Evolutionary conservation across 1,284 basidiomycete genomes (phyloP).

Genomic region (Pseudozyma thailandica): DNA sequence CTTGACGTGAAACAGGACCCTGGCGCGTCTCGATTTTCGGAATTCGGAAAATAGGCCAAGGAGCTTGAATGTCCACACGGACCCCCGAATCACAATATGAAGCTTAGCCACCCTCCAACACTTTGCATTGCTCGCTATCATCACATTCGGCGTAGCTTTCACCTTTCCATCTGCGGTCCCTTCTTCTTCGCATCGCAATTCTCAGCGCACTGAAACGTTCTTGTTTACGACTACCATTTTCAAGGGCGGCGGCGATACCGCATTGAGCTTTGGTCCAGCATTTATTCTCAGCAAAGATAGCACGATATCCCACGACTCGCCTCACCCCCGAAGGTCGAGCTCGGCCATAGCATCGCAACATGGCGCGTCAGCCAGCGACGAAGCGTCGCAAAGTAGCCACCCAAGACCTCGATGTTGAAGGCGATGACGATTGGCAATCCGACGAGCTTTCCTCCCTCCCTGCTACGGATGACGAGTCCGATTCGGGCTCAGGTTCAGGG

Average conservation of each 20-base stretch:
- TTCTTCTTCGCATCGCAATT: too few relatives aligned
- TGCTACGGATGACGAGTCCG: slow-evolving; percentile 28
- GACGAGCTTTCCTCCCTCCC: slow-evolving; percentile 44
- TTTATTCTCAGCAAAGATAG: too few relatives aligned
- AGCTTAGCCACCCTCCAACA: background rate
- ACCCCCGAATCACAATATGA: slow-evolving; percentile 1
- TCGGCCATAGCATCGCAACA: slow-evolving; percentile 1
- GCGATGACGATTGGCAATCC: slow-evolving; percentile 44
- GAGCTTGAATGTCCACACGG: slow-evolving; percentile 5
- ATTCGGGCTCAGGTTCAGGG: slow-evolving; percentile 14
- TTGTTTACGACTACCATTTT: too few relatives aligned
- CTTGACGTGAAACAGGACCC: background rate
- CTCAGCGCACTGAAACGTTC: too few relatives aligned
- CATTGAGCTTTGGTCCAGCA: too few relatives aligned
- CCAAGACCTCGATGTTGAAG: slow-evolving; percentile 34
- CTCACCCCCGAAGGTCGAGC: background rate
- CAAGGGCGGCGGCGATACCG: too few relatives aligned
- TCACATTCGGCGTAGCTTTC: too few relatives aligned
- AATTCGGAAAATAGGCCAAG: slow-evolving; percentile 1
- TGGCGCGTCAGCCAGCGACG: slow-evolving; percentile 30
- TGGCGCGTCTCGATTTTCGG: slow-evolving; percentile 8
- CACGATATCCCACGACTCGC: background rate
- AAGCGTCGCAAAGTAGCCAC: slow-evolving; percentile 34
- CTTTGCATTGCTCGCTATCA: background rate
- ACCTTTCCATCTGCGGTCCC: too few relatives aligned